A percentile compares a stretch with the other conserved stretches of the same genome.
These are phyloP conservation scores for Acorus gramineus DNA, from an alignment of 106 monocot species.

Conservation along the genomic window DNA sequence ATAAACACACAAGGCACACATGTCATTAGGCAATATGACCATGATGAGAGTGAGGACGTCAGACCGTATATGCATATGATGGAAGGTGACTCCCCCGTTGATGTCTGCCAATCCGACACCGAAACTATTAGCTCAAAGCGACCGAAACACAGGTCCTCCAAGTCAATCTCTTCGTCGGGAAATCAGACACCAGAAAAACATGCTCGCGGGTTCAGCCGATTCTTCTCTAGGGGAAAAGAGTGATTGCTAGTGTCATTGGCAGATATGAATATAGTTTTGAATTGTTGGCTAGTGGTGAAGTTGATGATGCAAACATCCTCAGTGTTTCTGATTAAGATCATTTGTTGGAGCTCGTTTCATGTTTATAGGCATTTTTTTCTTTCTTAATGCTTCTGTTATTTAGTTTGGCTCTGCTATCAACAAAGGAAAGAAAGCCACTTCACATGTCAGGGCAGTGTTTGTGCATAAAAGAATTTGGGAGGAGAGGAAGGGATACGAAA, in stretches of 20 bases:
- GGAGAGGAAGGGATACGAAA: no score
- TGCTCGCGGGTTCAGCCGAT: slow-evolving; percentile 63
- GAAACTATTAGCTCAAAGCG: slow-evolving; percentile 38
- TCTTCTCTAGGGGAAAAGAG: slow-evolving; percentile 64
- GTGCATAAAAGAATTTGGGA: no score
- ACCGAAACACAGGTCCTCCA: slow-evolving; percentile 32
- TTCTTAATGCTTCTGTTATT: no score
- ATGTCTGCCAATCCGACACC: slow-evolving; percentile 38
- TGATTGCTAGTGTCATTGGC: slow-evolving; percentile 7
- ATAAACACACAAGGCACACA: slow-evolving; percentile 11
- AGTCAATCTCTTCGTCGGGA: slow-evolving; percentile 31
- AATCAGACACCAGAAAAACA: slow-evolving; percentile 39
- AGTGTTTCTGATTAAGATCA: no score
- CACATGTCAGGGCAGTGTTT: no score
- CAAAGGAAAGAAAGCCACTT: no score
- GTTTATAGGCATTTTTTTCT: no score
- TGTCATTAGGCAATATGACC: slow-evolving; percentile 5
- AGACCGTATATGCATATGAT: slow-evolving; percentile 5
- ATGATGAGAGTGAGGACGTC: slow-evolving; percentile 21
- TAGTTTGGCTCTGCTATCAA: no score
- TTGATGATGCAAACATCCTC: no score
- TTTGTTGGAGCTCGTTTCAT: no score
- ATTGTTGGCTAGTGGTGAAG: not conserved
- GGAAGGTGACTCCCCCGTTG: slow-evolving; percentile 37
- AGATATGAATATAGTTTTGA: not conserved